These are phyloP conservation scores for Cytidiella melzeri DNA, from an alignment of 768 basidiomycete genomes.

Conservation along the genomic window DNA sequence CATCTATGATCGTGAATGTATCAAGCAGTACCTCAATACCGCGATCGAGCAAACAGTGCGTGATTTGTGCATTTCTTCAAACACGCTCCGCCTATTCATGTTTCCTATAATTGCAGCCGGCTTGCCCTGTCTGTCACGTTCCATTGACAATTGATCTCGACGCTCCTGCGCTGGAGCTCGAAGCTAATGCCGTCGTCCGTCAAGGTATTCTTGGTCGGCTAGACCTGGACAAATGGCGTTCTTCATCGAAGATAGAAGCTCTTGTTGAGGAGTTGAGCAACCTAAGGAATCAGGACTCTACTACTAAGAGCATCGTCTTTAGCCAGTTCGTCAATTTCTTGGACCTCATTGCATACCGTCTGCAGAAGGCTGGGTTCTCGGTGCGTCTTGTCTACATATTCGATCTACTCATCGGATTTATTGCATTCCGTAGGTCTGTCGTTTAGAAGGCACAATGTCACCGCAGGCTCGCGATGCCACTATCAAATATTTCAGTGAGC, in stretches of 20 bases:
- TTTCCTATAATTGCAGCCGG: conserved; percentile 50
- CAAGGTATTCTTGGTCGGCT: conserved; percentile 94
- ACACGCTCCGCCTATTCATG: background rate
- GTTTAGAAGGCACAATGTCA: conserved; percentile 95
- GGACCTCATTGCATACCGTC: conserved; percentile 87
- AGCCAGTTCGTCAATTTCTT: conserved; percentile 92
- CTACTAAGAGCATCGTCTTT: conserved; percentile 95
- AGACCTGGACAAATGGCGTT: conserved; percentile 85
- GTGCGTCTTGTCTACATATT: conserved; percentile 30
- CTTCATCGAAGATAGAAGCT: conserved; percentile 97
- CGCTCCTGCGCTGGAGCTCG: conserved; percentile 83
- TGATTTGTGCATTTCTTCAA: conserved; percentile 9
- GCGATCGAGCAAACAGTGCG: conserved; percentile 59
- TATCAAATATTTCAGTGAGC: conserved; percentile 88
- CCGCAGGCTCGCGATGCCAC: conserved; percentile 93
- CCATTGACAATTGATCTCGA: conserved; percentile 94
- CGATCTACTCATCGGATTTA: background rate
- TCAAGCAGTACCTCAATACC: conserved; percentile 84
- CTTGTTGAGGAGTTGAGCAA: conserved; percentile 90
- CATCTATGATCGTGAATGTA: conserved; percentile 94
- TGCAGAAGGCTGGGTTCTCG: conserved; percentile 89
- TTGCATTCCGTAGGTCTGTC: conserved; percentile 66
- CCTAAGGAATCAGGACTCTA: conserved; percentile 75
- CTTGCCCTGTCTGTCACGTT: conserved; percentile 92
- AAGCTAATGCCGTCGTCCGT: conserved; percentile 47